A percentile compares a stretch with the other conserved stretches of the same genome.
phyloP scores from a whole-genome alignment of 1,284 basidiomycete species.

The Puccinia triticina region DNA sequence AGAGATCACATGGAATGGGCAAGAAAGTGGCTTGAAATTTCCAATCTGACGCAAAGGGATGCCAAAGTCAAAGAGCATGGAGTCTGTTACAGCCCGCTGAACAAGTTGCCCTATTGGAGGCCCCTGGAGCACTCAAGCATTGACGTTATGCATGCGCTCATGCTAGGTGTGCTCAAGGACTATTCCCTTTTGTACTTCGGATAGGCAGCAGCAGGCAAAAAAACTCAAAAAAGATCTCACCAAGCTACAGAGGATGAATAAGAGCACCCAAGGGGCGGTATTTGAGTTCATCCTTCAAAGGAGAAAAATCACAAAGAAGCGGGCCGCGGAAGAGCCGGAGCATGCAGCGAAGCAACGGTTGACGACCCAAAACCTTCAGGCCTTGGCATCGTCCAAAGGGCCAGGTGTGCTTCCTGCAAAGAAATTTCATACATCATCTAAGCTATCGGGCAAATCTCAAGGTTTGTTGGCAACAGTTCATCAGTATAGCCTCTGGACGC shows the following conservation, averaged over 20 bases:
- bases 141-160: slow-evolving; percentile 10
- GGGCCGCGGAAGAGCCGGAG: neutral
- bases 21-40: neutral
- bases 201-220: neutral
- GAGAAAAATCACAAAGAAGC: neutral
- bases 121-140: slow-evolving; percentile 10
- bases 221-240: neutral
- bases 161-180: slow-evolving; percentile 36
- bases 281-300: neutral
- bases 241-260: neutral
- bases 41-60: neutral
- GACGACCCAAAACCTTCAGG: neutral
- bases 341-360: slow-evolving; percentile 4
- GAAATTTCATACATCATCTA: neutral
- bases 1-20: neutral
- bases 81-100: slow-evolving; percentile 13
- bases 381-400: neutral
- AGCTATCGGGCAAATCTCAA: no score
- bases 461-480: no score
- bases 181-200: neutral
- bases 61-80: slow-evolving; percentile 1
- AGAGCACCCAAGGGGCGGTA: neutral
- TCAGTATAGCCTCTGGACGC: neutral
- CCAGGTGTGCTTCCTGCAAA: neutral
- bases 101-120: slow-evolving; percentile 29